Evolutionary conservation across 371 early-diverging fungal species (phyloP), one percentile per base, ranked within the genome.

Genomic region (Circinella umbellata): DNA sequence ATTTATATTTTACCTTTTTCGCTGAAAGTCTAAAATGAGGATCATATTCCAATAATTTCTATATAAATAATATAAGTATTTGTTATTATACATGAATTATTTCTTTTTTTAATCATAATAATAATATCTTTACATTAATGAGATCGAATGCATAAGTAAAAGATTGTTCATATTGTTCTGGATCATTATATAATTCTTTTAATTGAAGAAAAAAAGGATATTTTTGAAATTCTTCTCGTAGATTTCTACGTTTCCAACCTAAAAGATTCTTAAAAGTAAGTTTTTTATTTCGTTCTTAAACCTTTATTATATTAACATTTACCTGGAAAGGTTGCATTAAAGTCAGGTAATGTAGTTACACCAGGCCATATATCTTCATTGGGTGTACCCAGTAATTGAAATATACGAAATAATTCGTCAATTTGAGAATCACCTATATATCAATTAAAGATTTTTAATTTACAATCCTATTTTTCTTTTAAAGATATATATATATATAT

Each of bases 391-490:
- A 97, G 86, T 17, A 89, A 78, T 77, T 93, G 82, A 86, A 98
- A 98, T 75, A 99, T 98, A 70, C 91, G 89, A 84, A 95, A 96
- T 13, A 99, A 78, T 77, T 99, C 94, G 81, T 98, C 98, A 70
- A 98, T 98, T 76, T 99, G 98, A n/a, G 96, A 95, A 80, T 98
- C 98, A 27, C 92, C 94, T 89, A 71, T 14, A 13, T 8, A 51
- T n/a, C 27, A 69, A 69, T n/a, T 0, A 49, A n/a, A 5, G 42
- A 59, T 20, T 59, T 55, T 6, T 11, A 34, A 36, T 20, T 20
- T 15, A 37, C 17, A 13, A n/a, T n/a, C n/a, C n/a, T n/a, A n/a
- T n/a, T n/a, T n/a, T 17, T 20, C 9, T 18, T 0, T n/a, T 6
- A 34, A 34, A 18, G 65, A 11, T 1, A 6, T 18, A 47, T 53